phyloP scores from a whole-genome alignment of 2,329 filamentous ascomycete genomes.

The Aspergillus quadrilineatus region DNA sequence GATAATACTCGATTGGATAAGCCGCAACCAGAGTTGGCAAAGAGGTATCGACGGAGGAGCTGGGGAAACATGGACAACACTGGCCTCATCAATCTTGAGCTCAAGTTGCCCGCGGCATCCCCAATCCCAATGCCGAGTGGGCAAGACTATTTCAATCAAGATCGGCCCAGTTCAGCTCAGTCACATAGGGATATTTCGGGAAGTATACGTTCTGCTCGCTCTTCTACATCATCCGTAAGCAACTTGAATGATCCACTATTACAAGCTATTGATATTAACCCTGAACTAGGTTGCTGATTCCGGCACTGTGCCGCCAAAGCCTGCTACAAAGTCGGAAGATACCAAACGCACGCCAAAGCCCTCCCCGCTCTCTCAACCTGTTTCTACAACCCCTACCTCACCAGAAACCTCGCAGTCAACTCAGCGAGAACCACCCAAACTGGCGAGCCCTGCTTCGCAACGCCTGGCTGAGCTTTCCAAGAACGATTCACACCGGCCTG shows the following conservation, averaged over 20 bases:
- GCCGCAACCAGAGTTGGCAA: slow-evolving; percentile 65
- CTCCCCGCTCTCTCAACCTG: slow-evolving; percentile 72
- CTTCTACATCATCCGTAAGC: slow-evolving; percentile 67
- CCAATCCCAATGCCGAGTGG: slow-evolving; percentile 32
- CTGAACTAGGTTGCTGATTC: slow-evolving; percentile 25
- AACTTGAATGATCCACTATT: background rate
- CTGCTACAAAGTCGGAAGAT: slow-evolving; percentile 61
- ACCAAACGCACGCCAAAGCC: slow-evolving; percentile 65
- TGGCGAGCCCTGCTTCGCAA: slow-evolving; percentile 70
- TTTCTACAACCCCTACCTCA: slow-evolving; percentile 47
- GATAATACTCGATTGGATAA: slow-evolving; percentile 60
- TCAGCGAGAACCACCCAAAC: slow-evolving; percentile 33
- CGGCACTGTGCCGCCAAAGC: slow-evolving; percentile 22
- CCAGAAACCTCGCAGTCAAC: slow-evolving; percentile 21
- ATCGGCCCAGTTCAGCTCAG: slow-evolving; percentile 39
- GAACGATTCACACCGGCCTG: slow-evolving; percentile 73
- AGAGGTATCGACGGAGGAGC: slow-evolving; percentile 78
- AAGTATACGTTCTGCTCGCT: slow-evolving; percentile 54
- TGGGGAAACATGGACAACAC: slow-evolving; percentile 64
- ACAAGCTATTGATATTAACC: slow-evolving; percentile 1
- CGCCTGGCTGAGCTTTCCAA: slow-evolving; percentile 85
- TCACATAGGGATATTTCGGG: slow-evolving; percentile 62
- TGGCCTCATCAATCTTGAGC: slow-evolving; percentile 37
- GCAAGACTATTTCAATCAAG: slow-evolving; percentile 37
- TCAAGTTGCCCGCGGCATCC: slow-evolving; percentile 33